Percentiles rank a stretch among this genome's conserved stretches.
Evolutionary conservation across 2,329 filamentous ascomycete species (phyloP).

Genomic region (Diaporthe caulivora): DNA sequence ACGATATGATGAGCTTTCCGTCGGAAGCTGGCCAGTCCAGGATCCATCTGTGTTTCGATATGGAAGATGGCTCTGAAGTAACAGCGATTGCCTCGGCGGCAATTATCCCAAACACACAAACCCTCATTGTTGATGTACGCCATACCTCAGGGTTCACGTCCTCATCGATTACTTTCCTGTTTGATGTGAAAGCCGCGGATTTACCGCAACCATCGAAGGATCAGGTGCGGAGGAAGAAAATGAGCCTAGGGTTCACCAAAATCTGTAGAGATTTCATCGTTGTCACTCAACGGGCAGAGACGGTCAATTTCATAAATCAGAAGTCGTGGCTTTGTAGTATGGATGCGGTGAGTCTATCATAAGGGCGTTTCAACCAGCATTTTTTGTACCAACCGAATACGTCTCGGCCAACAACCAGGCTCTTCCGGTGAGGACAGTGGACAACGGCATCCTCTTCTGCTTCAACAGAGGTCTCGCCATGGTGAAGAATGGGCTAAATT

Average conservation of each 20-base stretch:
- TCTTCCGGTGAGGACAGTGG: constrained; percentile 46
- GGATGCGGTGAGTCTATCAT: constrained; percentile 18
- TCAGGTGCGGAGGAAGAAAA: not conserved
- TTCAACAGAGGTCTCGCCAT: constrained; percentile 40
- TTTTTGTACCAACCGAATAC: constrained; percentile 43
- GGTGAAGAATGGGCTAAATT: constrained; percentile 39
- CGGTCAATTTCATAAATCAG: constrained; percentile 40
- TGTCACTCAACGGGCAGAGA: constrained; percentile 33
- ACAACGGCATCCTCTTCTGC: constrained; percentile 40
- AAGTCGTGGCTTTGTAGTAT: constrained; percentile 42
- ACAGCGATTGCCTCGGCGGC: constrained; percentile 19
- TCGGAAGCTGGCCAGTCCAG: not conserved
- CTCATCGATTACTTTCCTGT: constrained; percentile 36
- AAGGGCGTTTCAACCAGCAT: constrained; percentile 39
- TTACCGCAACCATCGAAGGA: not conserved
- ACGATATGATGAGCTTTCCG: constrained; percentile 23
- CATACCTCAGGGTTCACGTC: constrained; percentile 30
- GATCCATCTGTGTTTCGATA: constrained; percentile 24
- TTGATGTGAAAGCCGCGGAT: constrained; percentile 10
- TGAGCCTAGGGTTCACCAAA: constrained; percentile 1
- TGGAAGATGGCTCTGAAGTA: constrained; percentile 6
- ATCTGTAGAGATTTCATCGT: constrained; percentile 39
- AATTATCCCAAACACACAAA: constrained; percentile 25
- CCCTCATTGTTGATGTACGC: constrained; percentile 29
- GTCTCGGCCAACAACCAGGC: constrained; percentile 39